These are phyloP conservation scores for Herpetomonas samuelpessoai DNA, from an alignment of 208 protist species.

Conservation along the genomic window DNA sequence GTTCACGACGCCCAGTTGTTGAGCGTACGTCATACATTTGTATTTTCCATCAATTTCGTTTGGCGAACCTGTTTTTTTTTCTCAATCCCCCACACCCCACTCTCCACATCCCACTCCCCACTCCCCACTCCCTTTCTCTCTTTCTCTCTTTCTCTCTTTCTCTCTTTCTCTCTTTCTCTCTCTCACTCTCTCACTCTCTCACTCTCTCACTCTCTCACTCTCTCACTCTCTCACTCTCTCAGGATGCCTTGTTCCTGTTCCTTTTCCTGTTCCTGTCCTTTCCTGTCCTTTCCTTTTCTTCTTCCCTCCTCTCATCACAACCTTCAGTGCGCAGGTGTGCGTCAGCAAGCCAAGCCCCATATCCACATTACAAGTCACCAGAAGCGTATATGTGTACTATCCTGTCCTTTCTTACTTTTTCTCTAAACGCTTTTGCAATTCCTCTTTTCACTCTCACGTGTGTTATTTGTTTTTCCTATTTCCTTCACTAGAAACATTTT, in stretches of 20 bases:
- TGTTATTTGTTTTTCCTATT: slow-evolving; percentile 1
- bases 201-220: not conserved
- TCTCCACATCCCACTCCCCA: not conserved
- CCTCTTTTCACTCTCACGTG: too few relatives aligned
- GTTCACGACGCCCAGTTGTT: too few relatives aligned
- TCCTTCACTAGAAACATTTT: too few relatives aligned
- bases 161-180: too few relatives aligned
- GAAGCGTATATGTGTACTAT: not conserved
- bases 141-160: not conserved
- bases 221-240: slow-evolving; percentile 3
- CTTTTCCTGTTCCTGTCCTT: not conserved
- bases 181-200: too few relatives aligned
- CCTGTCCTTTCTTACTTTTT: not conserved
- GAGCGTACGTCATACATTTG: too few relatives aligned
- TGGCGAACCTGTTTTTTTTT: not conserved
- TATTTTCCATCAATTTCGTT: too few relatives aligned
- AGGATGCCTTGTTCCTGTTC: not conserved
- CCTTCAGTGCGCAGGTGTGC: not conserved
- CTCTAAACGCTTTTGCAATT: not conserved
- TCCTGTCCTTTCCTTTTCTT: not conserved
- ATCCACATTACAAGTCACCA: too few relatives aligned
- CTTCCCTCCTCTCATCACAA: not conserved
- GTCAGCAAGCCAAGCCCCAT: too few relatives aligned
- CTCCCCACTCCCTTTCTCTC: not conserved
- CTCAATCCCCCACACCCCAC: not conserved